Base-by-base conservation (phyloP, 2,329 filamentous ascomycete species). In the Colletotrichum camelliae region DNA sequence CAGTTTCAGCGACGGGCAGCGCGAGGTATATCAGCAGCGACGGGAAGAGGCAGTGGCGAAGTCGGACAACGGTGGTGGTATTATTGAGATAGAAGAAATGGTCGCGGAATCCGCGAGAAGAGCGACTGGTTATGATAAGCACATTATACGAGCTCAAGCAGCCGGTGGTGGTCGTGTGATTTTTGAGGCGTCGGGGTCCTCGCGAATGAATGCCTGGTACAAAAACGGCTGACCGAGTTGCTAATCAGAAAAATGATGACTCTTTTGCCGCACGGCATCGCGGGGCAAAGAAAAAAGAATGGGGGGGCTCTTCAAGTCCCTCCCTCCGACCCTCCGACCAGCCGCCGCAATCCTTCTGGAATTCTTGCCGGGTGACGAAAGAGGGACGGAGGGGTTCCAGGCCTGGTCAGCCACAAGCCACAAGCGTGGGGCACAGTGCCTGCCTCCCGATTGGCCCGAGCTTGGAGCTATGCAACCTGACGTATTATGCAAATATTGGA, bases 71-170 rank as follows among this genome's bases (percentile, higher is more conserved):
- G 43, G 43, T 12, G 31, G 7, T 68, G 65, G 35, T 69, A 35
- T 69, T 76, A 58, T 68, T 71, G 55, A 29, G 58, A 67, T 33
- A 75, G 60, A 15, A 67, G 39, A 62, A 43, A 67, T 33, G n/a
- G 74, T 69, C 72, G 72, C 71, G 61, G 74, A 75, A 75, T 31
- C 66, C 71, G 74, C 72, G 74, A 76, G 66, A 76, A 76, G 66
- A 66, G 66, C 70, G 60, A 66, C 66, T 70, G 61, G 65, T 67
- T 76, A 76, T 55, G 52, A 71, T 13, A 35, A 21, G 60, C 62
- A 39, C 71, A 67, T 75, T 52, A 62, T 33, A 57, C 58, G 33
- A 57, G 39, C 61, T 71, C 68, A 67, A 77, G 74, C 62, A 70
- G 70, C 72, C 76, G 24, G 24, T 43, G 13, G 18, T 71, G 12